Evolutionary conservation across 179 eudicot species (phyloP).

Genomic region (Spinacia oleracea): DNA sequence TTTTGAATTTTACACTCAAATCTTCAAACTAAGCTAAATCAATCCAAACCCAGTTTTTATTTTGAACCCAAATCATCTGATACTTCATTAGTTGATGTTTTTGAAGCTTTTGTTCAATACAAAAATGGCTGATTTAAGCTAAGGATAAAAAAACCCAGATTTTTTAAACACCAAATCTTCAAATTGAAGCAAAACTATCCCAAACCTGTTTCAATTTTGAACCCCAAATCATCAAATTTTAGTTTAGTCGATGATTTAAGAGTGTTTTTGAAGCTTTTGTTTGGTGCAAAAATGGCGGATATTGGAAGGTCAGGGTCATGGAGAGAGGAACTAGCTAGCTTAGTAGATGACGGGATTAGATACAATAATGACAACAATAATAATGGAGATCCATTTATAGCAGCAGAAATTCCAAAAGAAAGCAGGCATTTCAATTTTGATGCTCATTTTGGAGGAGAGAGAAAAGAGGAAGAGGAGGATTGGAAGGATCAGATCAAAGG

Average conservation of each 20-base stretch:
- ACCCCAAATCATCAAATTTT: not conserved
- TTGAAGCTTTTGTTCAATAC: not conserved
- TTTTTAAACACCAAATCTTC: not conserved
- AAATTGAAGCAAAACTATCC: not conserved
- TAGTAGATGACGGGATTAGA: conserved; percentile 63
- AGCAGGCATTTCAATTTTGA: conserved; percentile 17
- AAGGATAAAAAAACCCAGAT: not conserved
- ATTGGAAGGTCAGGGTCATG: conserved; percentile 51
- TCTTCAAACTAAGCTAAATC: conserved; percentile 5
- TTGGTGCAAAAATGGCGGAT: conserved; percentile 44
- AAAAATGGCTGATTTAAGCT: not conserved
- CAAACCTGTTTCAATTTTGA: not conserved
- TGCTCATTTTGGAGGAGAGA: conserved; percentile 24
- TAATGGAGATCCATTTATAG: conserved; percentile 16
- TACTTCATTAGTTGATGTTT: not conserved
- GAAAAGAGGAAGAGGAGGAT: conserved; percentile 49
- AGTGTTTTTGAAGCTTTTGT: not conserved
- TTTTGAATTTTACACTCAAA: not conserved
- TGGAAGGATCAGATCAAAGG: conserved; percentile 72
- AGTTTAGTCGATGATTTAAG: not conserved
- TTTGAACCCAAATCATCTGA: not conserved
- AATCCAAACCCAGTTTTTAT: not conserved
- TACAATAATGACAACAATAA: conserved; percentile 27
- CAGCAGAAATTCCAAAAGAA: conserved; percentile 23
- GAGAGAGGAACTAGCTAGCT: conserved; percentile 69